Evolutionary conservation across 2,329 filamentous ascomycete genomes (phyloP).

Genomic region (Hymenotorrendiella dingleyae): DNA sequence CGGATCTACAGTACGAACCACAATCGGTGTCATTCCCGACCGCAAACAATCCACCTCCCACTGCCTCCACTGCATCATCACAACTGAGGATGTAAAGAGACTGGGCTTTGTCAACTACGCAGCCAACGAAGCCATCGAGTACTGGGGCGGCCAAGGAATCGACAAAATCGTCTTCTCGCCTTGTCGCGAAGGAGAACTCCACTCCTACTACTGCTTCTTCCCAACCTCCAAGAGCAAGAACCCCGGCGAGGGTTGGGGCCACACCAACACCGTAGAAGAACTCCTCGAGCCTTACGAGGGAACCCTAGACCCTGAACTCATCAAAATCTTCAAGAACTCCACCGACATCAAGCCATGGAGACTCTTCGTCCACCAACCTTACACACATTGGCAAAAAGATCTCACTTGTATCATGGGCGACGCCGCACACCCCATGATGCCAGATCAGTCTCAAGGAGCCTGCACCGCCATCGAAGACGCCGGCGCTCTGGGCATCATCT

Average conservation of each 20-base stretch:
- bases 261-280: slow-evolving; percentile 42
- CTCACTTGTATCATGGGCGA: slow-evolving; percentile 55
- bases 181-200: slow-evolving; percentile 33
- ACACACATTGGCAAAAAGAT: slow-evolving; percentile 47
- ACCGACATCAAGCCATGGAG: slow-evolving; percentile 29
- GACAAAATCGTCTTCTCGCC: slow-evolving; percentile 37
- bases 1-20: slow-evolving; percentile 53
- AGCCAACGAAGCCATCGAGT: slow-evolving; percentile 25
- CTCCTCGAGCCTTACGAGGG: slow-evolving; percentile 56
- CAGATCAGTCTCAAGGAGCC: slow-evolving; percentile 58
- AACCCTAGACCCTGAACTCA: slow-evolving; percentile 42
- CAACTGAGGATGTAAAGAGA: slow-evolving; percentile 22
- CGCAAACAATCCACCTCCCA: slow-evolving; percentile 33
- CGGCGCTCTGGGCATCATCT: slow-evolving; percentile 33
- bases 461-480: slow-evolving; percentile 38
- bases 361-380: slow-evolving; percentile 44
- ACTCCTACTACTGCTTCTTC: slow-evolving; percentile 37
- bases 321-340: slow-evolving; percentile 23
- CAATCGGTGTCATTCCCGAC: slow-evolving; percentile 45
- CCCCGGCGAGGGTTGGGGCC: slow-evolving; percentile 26
- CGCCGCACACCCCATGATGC: slow-evolving; percentile 64
- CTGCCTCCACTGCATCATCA: slow-evolving; percentile 33
- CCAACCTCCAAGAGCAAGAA: slow-evolving; percentile 21
- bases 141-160: slow-evolving; percentile 34
- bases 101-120: slow-evolving; percentile 22